Conservation (phyloP, 495 filamentous ascomycete species). For the Aspergillus asperescens region DNA sequence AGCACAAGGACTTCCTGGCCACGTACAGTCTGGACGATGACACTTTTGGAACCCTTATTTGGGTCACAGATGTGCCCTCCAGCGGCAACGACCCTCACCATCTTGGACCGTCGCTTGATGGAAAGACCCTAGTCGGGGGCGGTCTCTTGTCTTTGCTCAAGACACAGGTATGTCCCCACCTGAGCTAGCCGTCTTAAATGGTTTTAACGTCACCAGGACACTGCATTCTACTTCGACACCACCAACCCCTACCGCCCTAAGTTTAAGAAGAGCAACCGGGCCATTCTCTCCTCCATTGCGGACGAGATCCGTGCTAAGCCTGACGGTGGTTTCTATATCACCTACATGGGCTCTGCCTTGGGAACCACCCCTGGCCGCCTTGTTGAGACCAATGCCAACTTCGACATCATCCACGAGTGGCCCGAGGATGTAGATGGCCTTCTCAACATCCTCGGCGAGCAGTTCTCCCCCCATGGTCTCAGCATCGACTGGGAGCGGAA, state of each 20-base stretch:
- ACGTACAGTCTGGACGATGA: constrained; percentile 58
- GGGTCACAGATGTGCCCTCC: constrained; percentile 54
- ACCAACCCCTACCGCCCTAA: constrained; percentile 52
- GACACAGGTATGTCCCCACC: constrained; percentile 39
- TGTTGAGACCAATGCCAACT: constrained; percentile 53
- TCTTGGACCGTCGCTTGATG: constrained; percentile 51
- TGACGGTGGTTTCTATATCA: constrained; percentile 60
- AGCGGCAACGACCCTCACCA: constrained; percentile 61
- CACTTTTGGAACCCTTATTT: constrained; percentile 56
- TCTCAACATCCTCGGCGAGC: constrained; percentile 52
- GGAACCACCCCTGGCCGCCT: constrained; percentile 56
- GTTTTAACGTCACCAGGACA: constrained; percentile 35
- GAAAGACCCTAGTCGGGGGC: constrained; percentile 55
- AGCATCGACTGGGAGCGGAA: constrained; percentile 53
- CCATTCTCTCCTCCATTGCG: constrained; percentile 50
- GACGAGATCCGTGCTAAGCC: constrained; percentile 62
- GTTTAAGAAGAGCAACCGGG: constrained; percentile 56
- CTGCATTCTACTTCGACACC: constrained; percentile 59
- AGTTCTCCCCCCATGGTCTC: constrained; percentile 58
- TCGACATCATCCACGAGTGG: constrained; percentile 58
- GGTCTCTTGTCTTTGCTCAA: constrained; percentile 59
- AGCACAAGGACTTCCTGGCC: constrained; percentile 55
- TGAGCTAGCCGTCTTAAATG: neutral
- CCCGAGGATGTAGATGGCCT: constrained; percentile 48
- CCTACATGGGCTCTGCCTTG: constrained; percentile 52